Conservation (phyloP, 495 filamentous ascomycete species). For the Polyplosphaeria fusca region DNA sequence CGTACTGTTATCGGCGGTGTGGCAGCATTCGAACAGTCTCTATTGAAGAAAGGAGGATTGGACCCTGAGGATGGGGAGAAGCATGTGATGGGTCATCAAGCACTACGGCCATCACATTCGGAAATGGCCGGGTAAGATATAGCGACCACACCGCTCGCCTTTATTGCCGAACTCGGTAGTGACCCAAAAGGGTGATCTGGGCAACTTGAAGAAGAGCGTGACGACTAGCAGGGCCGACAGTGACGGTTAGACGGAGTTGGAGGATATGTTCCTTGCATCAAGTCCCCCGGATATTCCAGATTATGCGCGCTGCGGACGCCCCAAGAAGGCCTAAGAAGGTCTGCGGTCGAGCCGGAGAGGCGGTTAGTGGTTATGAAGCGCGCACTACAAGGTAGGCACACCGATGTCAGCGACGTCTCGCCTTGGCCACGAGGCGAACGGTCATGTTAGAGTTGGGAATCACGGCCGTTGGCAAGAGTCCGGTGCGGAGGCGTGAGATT, state of each 20-base stretch:
- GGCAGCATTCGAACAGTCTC: no score
- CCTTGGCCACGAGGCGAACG: slow-evolving; percentile 1
- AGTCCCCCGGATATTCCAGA: not conserved
- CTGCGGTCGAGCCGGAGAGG: not conserved
- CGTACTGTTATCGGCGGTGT: no score
- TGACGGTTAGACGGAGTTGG: not conserved
- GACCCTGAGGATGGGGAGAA: no score
- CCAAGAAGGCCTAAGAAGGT: not conserved
- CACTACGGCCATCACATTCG: no score
- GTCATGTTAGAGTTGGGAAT: not conserved
- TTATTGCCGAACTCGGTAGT: no score
- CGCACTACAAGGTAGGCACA: not conserved
- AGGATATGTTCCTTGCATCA: not conserved
- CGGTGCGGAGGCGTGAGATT: not conserved
- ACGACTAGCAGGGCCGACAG: not conserved
- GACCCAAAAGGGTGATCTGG: no score
- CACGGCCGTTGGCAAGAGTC: not conserved
- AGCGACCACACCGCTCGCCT: no score
- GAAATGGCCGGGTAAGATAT: no score
- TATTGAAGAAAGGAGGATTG: no score
- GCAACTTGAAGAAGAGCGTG: not conserved
- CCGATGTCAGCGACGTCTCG: slow-evolving; percentile 16
- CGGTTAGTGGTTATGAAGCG: not conserved
- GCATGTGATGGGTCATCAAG: no score
- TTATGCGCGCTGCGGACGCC: not conserved